Evolutionary conservation across 345 rosid species (phyloP).

Genomic region (Mallotus nudiflorus): DNA sequence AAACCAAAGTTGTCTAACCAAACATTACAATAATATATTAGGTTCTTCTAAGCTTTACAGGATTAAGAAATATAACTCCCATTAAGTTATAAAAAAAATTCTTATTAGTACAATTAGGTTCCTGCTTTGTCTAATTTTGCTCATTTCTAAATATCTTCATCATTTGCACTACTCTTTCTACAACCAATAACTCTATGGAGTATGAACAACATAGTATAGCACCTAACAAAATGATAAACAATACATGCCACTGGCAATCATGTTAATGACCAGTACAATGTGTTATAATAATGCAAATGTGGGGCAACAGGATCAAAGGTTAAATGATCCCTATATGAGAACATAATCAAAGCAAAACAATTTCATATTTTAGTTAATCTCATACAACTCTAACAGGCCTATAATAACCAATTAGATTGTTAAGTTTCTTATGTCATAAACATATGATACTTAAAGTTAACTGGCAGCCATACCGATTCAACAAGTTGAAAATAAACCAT

Average conservation of each 20-base stretch:
- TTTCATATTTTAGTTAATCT: no score
- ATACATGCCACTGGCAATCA: no score
- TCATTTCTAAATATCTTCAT: no score
- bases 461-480: conserved; percentile 64
- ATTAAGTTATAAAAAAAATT: background rate
- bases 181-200: no score
- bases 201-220: no score
- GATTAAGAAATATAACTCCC: background rate
- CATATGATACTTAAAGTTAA: background rate
- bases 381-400: no score
- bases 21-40: background rate
- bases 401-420: background rate
- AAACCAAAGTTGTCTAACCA: background rate
- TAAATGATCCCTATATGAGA: background rate
- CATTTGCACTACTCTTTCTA: no score
- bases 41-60: background rate
- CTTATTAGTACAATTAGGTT: background rate
- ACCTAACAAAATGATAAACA: no score
- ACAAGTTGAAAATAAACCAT: conserved; percentile 62
- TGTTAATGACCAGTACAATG: no score
- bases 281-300: background rate
- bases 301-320: background rate
- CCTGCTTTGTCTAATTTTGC: background rate
- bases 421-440: background rate
- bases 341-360: no score